A percentile compares a stretch with the other conserved stretches of the same genome.
Conservation (phyloP, 768 basidiomycete genomes). For the Tricholomella constricta region DNA sequence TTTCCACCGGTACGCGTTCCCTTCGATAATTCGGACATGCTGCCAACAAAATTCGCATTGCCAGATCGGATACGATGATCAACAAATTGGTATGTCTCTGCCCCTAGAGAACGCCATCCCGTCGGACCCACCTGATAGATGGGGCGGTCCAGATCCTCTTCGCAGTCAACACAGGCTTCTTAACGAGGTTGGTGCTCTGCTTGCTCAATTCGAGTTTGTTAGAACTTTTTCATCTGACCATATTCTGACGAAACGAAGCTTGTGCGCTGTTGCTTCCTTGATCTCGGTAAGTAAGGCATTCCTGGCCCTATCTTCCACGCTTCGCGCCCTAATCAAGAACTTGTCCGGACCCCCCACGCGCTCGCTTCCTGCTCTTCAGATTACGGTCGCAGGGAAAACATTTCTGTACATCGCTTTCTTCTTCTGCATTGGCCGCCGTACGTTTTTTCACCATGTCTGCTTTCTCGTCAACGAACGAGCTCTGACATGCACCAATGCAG, state of each 20-base stretch:
- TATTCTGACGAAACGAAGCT: conserved; percentile 27
- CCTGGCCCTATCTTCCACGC: too few relatives aligned
- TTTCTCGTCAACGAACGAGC: not conserved
- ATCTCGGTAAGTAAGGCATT: conserved; percentile 47
- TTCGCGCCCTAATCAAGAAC: conserved; percentile 1
- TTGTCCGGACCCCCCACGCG: not conserved
- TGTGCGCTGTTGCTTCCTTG: conserved; percentile 58
- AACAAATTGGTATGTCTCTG: conserved; percentile 37
- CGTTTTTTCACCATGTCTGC: conserved; percentile 26
- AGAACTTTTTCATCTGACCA: conserved; percentile 10
- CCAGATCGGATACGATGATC: conserved; percentile 50
- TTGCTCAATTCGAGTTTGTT: not conserved
- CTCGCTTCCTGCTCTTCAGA: conserved; percentile 33
- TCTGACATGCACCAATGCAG: conserved; percentile 28
- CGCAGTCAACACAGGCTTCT: conserved; percentile 43
- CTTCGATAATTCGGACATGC: not conserved
- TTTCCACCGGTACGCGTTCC: conserved; percentile 39
- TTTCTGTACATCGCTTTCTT: conserved; percentile 64
- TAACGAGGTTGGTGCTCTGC: conserved; percentile 29
- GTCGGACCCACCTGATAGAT: not conserved
- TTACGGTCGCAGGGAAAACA: conserved; percentile 44
- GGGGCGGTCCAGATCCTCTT: conserved; percentile 40
- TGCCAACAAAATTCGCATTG: not conserved
- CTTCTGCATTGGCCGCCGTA: conserved; percentile 60
- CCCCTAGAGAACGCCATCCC: not conserved